These are phyloP conservation scores for Diplodia mutila DNA, from an alignment of 2,329 filamentous ascomycete species.

Conservation along the genomic window DNA sequence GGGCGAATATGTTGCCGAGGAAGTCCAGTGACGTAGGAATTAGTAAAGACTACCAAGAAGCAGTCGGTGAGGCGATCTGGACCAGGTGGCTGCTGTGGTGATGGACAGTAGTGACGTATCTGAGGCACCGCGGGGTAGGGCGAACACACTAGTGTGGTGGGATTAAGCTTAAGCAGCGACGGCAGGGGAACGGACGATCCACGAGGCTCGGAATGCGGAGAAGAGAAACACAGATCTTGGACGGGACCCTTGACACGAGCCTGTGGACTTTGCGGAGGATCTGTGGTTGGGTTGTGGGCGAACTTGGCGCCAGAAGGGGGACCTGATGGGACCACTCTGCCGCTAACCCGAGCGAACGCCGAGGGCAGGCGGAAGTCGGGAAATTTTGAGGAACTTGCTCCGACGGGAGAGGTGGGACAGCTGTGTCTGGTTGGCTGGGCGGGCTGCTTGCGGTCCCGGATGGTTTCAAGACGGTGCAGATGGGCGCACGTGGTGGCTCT, in stretches of 20 bases:
- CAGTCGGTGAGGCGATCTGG: background rate
- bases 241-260: slow-evolving; percentile 17
- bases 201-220: slow-evolving; percentile 9
- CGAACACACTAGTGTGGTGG: background rate
- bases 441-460: background rate
- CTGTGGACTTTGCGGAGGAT: slow-evolving; percentile 20
- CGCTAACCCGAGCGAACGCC: slow-evolving; percentile 4
- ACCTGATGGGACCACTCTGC: slow-evolving; percentile 6
- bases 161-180: slow-evolving; percentile 15
- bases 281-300: slow-evolving; percentile 17
- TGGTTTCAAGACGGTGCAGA: background rate
- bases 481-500: background rate
- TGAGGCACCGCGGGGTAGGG: background rate
- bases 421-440: background rate
- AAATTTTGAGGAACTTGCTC: background rate
- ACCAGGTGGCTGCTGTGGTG: background rate
- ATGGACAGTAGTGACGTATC: background rate
- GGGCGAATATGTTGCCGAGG: background rate
- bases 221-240: slow-evolving; percentile 21
- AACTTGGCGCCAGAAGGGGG: slow-evolving; percentile 7
- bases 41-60: background rate
- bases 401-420: background rate
- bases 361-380: background rate
- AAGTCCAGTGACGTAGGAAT: background rate
- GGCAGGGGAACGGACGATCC: slow-evolving; percentile 5